Evolutionary conservation across 495 filamentous ascomycete genomes (phyloP), one percentile per base, ranked within the genome.

Genomic region (Copromyces sp.): DNA sequence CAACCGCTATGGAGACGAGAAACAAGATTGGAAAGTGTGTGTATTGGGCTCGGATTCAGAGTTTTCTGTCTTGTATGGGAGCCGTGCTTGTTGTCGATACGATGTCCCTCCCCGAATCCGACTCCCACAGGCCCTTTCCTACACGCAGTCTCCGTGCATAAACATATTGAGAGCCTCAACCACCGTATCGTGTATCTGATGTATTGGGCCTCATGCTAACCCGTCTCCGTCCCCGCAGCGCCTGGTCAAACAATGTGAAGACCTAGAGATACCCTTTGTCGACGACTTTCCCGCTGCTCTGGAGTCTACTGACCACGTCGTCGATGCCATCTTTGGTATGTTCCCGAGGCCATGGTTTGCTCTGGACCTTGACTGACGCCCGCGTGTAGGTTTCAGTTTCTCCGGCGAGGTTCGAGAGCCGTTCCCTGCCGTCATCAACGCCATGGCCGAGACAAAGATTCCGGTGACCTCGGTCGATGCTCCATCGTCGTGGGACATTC

Each of bases 401-500:
- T 90, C 90, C n/a, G 94, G 94, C 12, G 89, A 94, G 69, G 89
- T 99, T 41, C 91, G 95, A 7, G 94, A 96, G 74, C 95, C 95
- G 1, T 98, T 98, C 78, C 89, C 89, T 0, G 83, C 87, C 3
- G 90, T 97, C 29, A 94, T 99, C 76, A 84, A 86, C 41, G 90
- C 92, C 17, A 86, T 99, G 70, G 87, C 91, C 69, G 85, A 88
- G 16, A 89, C 91, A n/a, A 82, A 82, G 16, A 77, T 95, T 24
- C 92, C 94, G 0, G 91, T 98, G 6, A 89, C 95, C 8, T 90
- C 93, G 4, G 93, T 99, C 11, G 95, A 99, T 77, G 94, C 93
- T 16, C 95, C 95, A 4, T 94, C 91, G 44, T 94, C 91, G 9
- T 99, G 95, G 95, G 91, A 94, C 83, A 94, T 99, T 44, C 91